Percentiles rank a stretch among this genome's conserved stretches.
phyloP scores from a whole-genome alignment of 176 grass and related monocot species.

The Pontederia crassipes region DNA sequence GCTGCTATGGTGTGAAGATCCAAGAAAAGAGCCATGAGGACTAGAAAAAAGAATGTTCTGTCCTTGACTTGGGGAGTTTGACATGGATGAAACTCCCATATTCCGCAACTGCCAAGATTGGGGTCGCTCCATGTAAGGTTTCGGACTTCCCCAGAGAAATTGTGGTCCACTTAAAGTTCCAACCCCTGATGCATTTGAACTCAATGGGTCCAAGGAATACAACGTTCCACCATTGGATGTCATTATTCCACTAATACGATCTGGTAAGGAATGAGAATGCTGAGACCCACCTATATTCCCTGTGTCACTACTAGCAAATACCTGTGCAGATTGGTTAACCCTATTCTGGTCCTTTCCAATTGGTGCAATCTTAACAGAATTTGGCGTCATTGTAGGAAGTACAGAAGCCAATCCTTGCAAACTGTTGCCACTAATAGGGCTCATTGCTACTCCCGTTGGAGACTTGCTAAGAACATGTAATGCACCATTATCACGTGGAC shows the following conservation, averaged over 20 bases:
- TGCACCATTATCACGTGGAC: conserved; percentile 29
- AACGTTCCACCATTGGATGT: conserved; percentile 6
- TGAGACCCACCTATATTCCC: conserved; percentile 19
- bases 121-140: conserved; percentile 13
- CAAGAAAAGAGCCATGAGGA: conserved; percentile 12
- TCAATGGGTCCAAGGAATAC: conserved; percentile 21
- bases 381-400: conserved; percentile 22
- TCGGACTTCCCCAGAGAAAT: conserved; percentile 36
- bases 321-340: conserved; percentile 9
- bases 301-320: not conserved
- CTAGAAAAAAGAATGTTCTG: conserved; percentile 19
- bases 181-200: conserved; percentile 26
- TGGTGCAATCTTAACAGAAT: conserved; percentile 19
- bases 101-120: conserved; percentile 20
- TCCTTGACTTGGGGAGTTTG: conserved; percentile 20
- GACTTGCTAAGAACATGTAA: conserved; percentile 23
- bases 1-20: conserved; percentile 16
- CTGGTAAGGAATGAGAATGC: conserved; percentile 32
- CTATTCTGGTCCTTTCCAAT: conserved; percentile 32
- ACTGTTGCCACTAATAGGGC: conserved; percentile 25
- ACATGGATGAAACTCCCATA: conserved; percentile 19
- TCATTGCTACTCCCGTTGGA: conserved; percentile 22
- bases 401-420: conserved; percentile 31
- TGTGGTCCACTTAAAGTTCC: conserved; percentile 20
- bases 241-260: conserved; percentile 25